A percentile compares a stretch with the other conserved stretches of the same genome.
phyloP scores from a whole-genome alignment of 371 early-diverging fungal genomes.

The Cokeromyces recurvatus region DNA sequence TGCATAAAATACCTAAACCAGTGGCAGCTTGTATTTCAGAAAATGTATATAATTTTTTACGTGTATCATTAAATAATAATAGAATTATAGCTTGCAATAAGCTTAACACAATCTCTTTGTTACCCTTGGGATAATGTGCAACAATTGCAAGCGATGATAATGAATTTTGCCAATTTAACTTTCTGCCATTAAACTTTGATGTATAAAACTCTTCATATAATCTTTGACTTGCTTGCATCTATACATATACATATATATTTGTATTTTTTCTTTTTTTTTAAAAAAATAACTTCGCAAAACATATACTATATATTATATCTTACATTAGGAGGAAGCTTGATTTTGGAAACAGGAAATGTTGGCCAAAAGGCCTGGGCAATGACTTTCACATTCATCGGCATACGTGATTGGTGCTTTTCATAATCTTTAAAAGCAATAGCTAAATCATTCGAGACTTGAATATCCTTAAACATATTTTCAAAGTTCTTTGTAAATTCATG shows the following conservation, averaged over 20 bases:
- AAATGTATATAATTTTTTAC: constrained; percentile 43
- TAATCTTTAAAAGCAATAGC: constrained; percentile 38
- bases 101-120: constrained; percentile 68
- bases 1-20: constrained; percentile 44
- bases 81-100: constrained; percentile 73
- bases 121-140: constrained; percentile 55
- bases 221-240: constrained; percentile 63
- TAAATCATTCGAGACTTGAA: constrained; percentile 74
- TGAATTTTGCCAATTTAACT: constrained; percentile 80
- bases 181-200: constrained; percentile 71
- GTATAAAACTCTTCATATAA: constrained; percentile 74
- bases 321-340: constrained; percentile 68
- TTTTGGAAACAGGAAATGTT: constrained; percentile 64
- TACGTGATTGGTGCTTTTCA: constrained; percentile 16
- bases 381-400: constrained; percentile 76
- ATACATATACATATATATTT: neutral
- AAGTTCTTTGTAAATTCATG: constrained; percentile 83
- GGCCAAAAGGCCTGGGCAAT: constrained; percentile 92
- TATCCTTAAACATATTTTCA: constrained; percentile 93
- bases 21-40: constrained; percentile 63
- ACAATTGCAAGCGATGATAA: constrained; percentile 73
- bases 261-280: neutral
- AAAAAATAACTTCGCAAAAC: no score
- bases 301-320: constrained; percentile 6
- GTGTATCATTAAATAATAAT: constrained; percentile 68